phyloP scores from a whole-genome alignment of 2,329 filamentous ascomycete species.

The Botrytis paeoniae region DNA sequence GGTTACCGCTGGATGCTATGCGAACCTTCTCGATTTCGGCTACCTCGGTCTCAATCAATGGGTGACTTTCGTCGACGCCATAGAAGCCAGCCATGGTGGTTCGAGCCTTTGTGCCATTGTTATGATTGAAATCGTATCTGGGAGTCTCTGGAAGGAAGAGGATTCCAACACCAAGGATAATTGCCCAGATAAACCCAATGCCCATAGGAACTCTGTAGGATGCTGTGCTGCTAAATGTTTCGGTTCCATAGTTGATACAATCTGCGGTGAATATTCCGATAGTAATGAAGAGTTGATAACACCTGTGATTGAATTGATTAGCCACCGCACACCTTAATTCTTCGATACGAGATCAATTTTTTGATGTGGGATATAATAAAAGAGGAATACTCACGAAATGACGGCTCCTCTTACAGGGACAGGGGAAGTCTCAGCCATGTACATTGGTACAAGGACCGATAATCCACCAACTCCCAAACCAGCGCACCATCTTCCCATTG shows the following conservation, averaged over 20 bases:
- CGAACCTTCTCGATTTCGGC: constrained; percentile 48
- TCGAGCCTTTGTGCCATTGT: constrained; percentile 48
- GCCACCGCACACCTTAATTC: too few relatives aligned
- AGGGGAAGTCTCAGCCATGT: constrained; percentile 62
- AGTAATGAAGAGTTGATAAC: constrained; percentile 74
- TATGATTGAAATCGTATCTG: constrained; percentile 51
- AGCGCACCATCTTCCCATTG: constrained; percentile 62
- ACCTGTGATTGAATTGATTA: constrained; percentile 39
- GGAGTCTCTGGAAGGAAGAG: constrained; percentile 55
- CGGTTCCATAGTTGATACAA: constrained; percentile 51
- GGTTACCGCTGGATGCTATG: constrained; percentile 45
- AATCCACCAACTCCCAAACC: constrained; percentile 67
- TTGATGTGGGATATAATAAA: background rate
- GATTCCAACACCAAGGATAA: constrained; percentile 53
- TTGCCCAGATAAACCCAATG: constrained; percentile 51
- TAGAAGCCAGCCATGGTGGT: constrained; percentile 53
- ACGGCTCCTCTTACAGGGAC: constrained; percentile 61
- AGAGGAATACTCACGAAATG: constrained; percentile 44
- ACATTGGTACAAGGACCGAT: constrained; percentile 64
- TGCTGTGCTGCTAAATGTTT: constrained; percentile 39
- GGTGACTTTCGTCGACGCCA: constrained; percentile 44
- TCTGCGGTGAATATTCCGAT: constrained; percentile 62
- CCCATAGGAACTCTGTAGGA: constrained; percentile 64
- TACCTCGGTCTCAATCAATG: constrained; percentile 50
- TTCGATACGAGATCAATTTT: background rate